Conservation (phyloP, 108 stramenopile genomes). For the Nitzschia sp. region DNA sequence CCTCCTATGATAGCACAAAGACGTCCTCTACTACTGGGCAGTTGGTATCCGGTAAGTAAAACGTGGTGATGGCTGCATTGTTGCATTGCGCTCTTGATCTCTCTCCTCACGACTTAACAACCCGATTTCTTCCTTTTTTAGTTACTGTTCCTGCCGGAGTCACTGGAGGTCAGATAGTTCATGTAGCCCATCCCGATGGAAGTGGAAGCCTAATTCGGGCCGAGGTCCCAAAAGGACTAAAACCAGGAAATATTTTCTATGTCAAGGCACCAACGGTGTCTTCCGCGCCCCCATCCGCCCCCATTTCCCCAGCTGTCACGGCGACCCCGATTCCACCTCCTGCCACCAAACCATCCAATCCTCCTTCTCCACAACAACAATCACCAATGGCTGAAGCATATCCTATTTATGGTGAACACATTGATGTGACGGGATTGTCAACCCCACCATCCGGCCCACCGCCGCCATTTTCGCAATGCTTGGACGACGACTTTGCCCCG, state of each 20-base stretch:
- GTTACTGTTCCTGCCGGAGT: constrained; percentile 40
- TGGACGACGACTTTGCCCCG: background rate
- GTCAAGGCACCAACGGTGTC: constrained; percentile 30
- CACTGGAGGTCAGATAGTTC: constrained; percentile 30
- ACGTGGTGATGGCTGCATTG: no score
- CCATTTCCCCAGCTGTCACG: constrained; percentile 9
- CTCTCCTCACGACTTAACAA: background rate
- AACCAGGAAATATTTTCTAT: constrained; percentile 27
- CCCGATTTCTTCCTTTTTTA: background rate
- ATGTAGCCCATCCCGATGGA: constrained; percentile 38
- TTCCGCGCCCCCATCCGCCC: background rate
- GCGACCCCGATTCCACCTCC: constrained; percentile 4
- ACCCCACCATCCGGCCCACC: background rate
- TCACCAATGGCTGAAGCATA: background rate
- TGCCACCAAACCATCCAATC: background rate
- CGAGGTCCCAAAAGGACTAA: constrained; percentile 29
- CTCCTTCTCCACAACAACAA: constrained; percentile 1
- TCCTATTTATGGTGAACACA: background rate
- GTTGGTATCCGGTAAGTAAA: no score
- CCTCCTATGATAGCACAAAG: background rate
- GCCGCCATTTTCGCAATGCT: background rate
- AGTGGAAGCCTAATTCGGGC: constrained; percentile 14
- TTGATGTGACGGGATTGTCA: background rate
- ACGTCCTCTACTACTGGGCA: no score
- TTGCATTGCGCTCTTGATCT: background rate